Conservation (phyloP, 2,329 filamentous ascomycete genomes). For the Scytalidium sp. region DNA sequence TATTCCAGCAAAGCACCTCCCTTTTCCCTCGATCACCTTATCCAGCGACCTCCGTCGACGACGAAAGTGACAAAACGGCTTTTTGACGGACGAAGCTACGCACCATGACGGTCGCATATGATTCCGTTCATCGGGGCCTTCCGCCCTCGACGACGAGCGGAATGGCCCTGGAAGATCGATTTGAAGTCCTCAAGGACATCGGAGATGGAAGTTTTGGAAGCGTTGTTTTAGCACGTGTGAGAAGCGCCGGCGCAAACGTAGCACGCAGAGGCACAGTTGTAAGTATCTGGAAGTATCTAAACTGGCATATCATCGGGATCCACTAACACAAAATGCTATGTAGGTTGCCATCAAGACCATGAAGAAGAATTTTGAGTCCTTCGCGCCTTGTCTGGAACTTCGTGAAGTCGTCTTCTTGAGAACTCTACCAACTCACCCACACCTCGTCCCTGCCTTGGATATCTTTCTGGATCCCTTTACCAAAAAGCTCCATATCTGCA, state of each 20-base stretch:
- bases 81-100: not conserved
- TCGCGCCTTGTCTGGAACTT: constrained; percentile 84
- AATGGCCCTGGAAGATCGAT: constrained; percentile 82
- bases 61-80: not conserved
- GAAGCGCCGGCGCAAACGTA: constrained; percentile 83
- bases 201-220: constrained; percentile 98
- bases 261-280: constrained; percentile 91
- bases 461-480: constrained; percentile 96
- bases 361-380: constrained; percentile 98
- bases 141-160: constrained; percentile 39
- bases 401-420: constrained; percentile 96
- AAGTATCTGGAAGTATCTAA: constrained; percentile 39
- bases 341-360: constrained; percentile 99
- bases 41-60: not conserved
- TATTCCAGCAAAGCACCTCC: not conserved
- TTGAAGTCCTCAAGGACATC: constrained; percentile 96
- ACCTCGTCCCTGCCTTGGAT: constrained; percentile 94
- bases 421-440: constrained; percentile 80
- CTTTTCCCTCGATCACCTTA: not conserved
- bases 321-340: constrained; percentile 4
- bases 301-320: not conserved
- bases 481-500: constrained; percentile 95
- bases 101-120: constrained; percentile 75
- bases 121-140: constrained; percentile 67
- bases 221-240: constrained; percentile 86